Percentiles rank a stretch among this genome's conserved stretches.
These are phyloP conservation scores for Tuber borchii DNA, from an alignment of 495 filamentous ascomycete genomes.

Conservation along the genomic window DNA sequence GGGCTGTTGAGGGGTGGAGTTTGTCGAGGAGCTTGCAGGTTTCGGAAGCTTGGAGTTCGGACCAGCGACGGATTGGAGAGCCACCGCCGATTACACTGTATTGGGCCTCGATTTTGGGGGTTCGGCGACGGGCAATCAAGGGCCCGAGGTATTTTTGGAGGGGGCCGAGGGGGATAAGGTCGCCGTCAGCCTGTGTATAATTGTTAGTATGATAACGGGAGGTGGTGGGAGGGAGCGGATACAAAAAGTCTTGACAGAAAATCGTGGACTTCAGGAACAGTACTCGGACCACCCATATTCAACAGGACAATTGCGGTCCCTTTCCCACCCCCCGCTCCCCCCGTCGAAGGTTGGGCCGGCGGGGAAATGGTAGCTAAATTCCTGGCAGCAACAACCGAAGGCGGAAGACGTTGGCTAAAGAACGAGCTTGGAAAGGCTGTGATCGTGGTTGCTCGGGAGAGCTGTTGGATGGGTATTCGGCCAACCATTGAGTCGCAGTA, in stretches of 20 bases:
- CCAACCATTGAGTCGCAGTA: slow-evolving; percentile 13
- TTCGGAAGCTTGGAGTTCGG: slow-evolving; percentile 80
- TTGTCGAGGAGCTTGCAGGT: slow-evolving; percentile 95
- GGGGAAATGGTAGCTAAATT: slow-evolving; percentile 24
- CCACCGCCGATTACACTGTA: slow-evolving; percentile 94
- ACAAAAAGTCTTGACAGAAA: slow-evolving; percentile 95
- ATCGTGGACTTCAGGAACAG: slow-evolving; percentile 73
- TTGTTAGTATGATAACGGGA: slow-evolving; percentile 10
- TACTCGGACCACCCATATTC: slow-evolving; percentile 98
- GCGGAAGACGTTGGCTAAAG: slow-evolving; percentile 18
- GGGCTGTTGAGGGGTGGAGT: slow-evolving; percentile 83
- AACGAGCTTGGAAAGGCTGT: slow-evolving; percentile 24
- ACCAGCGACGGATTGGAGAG: slow-evolving; percentile 96
- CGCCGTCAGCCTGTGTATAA: slow-evolving; percentile 65
- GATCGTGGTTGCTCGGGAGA: slow-evolving; percentile 13
- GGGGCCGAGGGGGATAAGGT: slow-evolving; percentile 91
- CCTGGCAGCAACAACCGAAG: slow-evolving; percentile 16
- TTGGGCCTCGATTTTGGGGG: slow-evolving; percentile 91
- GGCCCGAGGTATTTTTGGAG: slow-evolving; percentile 86
- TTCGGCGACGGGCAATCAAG: slow-evolving; percentile 75
- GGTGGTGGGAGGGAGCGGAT: slow-evolving; percentile 21
- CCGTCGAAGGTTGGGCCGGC: background rate
- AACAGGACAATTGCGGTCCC: slow-evolving; percentile 93
- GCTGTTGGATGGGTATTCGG: slow-evolving; percentile 21
- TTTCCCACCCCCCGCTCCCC: background rate